These are phyloP conservation scores for Lasiosphaeria hispida DNA, from an alignment of 495 filamentous ascomycete genomes.

Conservation along the genomic window DNA sequence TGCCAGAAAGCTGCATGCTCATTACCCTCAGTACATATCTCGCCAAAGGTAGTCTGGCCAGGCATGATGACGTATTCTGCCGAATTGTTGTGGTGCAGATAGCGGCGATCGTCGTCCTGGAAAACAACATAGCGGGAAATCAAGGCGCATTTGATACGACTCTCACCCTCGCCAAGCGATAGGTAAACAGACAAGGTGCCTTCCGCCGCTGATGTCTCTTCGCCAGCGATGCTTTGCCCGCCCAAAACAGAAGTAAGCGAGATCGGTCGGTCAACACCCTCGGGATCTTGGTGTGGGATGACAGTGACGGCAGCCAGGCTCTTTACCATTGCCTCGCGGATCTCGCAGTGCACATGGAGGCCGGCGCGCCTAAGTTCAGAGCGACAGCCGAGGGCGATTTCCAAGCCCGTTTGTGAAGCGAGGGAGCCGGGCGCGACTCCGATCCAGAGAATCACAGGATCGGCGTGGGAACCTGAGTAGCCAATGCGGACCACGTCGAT, in stretches of 20 bases:
- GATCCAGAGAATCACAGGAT: slow-evolving; percentile 2
- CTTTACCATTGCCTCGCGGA: slow-evolving; percentile 2
- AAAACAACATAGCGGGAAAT: background rate
- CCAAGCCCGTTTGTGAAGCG: background rate
- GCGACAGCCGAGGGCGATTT: background rate
- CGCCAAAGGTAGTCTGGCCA: slow-evolving; percentile 1
- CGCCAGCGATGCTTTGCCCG: background rate
- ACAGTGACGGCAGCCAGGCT: background rate
- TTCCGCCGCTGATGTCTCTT: background rate
- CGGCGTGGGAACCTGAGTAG: background rate
- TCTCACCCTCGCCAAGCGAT: background rate
- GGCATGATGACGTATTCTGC: slow-evolving; percentile 3
- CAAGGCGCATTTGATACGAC: slow-evolving; percentile 2
- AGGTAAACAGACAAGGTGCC: slow-evolving; percentile 1
- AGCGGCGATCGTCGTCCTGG: background rate
- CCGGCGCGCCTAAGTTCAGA: background rate
- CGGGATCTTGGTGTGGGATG: background rate
- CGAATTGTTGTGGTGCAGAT: too few relatives aligned
- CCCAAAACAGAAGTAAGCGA: background rate
- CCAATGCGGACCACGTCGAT: slow-evolving; percentile 1
- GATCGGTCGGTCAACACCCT: too few relatives aligned
- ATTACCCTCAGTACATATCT: background rate
- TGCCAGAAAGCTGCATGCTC: background rate
- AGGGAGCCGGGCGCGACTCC: slow-evolving; percentile 5
- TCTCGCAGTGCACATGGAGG: slow-evolving; percentile 4